Conservation (phyloP, 306 rosid genomes). For the Vigna trinervia region DNA sequence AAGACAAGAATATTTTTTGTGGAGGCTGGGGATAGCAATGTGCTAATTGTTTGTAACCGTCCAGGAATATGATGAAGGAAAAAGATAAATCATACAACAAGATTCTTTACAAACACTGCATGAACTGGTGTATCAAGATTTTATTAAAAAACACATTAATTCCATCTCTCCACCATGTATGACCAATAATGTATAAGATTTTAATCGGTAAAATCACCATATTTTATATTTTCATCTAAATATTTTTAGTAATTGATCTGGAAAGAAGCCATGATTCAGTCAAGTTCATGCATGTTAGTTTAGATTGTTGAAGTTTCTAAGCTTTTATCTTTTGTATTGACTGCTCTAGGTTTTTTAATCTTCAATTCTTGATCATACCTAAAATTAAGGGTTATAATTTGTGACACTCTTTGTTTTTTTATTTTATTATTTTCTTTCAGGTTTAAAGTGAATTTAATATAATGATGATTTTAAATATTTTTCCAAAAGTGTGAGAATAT, state of each 20-base stretch:
- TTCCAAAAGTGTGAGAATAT: neutral
- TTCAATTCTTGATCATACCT: neutral
- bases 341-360: slow-evolving; percentile 17
- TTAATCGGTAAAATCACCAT: neutral
- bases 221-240: neutral
- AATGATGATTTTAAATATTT: neutral
- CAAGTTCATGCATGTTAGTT: neutral
- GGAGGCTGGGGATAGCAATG: slow-evolving; percentile 11
- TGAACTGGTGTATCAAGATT: neutral
- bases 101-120: slow-evolving; percentile 2
- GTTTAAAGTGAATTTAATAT: slow-evolving; percentile 14
- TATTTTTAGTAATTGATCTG: neutral
- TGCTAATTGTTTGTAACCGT: slow-evolving; percentile 1
- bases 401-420: neutral
- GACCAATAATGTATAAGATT: neutral
- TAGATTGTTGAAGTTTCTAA: neutral
- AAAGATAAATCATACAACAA: neutral
- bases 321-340: neutral
- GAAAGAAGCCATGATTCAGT: slow-evolving; percentile 19
- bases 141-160: neutral
- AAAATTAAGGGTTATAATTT: neutral
- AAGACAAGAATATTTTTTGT: neutral
- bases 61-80: neutral
- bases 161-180: neutral
- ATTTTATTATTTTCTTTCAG: neutral